Evolutionary conservation across 306 rosid species (phyloP).

Genomic region (Trifolium fragiferum): DNA sequence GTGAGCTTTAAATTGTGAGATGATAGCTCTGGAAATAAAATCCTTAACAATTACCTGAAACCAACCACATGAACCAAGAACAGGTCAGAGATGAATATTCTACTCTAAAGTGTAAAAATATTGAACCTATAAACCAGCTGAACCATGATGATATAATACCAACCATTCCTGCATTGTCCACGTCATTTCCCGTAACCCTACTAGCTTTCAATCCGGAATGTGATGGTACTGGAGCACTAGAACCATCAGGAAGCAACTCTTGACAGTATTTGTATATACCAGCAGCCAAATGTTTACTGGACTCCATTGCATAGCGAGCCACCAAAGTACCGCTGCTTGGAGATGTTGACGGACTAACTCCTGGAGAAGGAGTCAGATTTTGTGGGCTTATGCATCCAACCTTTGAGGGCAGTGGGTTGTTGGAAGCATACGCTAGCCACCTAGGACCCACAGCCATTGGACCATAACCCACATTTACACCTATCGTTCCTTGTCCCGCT

Average conservation of each 20-base stretch:
- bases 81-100: constrained; percentile 38
- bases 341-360: constrained; percentile 78
- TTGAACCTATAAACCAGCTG: constrained; percentile 19
- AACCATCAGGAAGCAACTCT: constrained; percentile 79
- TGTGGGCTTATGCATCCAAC: constrained; percentile 80
- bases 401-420: constrained; percentile 64
- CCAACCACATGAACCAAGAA: constrained; percentile 47
- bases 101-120: constrained; percentile 10
- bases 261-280: constrained; percentile 79
- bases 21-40: constrained; percentile 68
- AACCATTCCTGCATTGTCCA: constrained; percentile 86
- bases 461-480: constrained; percentile 88
- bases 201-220: constrained; percentile 75
- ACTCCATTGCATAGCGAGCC: constrained; percentile 91
- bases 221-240: constrained; percentile 69
- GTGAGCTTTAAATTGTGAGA: constrained; percentile 89
- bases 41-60: constrained; percentile 85
- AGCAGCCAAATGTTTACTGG: constrained; percentile 83
- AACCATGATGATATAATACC: constrained; percentile 48
- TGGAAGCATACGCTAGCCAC: constrained; percentile 93
- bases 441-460: constrained; percentile 97
- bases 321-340: constrained; percentile 67
- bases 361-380: constrained; percentile 63
- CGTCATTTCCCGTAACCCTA: constrained; percentile 65
- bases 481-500: constrained; percentile 66